Evolutionary conservation across 2,329 filamentous ascomycete genomes (phyloP).

Genomic region (Ascochyta koolunga): DNA sequence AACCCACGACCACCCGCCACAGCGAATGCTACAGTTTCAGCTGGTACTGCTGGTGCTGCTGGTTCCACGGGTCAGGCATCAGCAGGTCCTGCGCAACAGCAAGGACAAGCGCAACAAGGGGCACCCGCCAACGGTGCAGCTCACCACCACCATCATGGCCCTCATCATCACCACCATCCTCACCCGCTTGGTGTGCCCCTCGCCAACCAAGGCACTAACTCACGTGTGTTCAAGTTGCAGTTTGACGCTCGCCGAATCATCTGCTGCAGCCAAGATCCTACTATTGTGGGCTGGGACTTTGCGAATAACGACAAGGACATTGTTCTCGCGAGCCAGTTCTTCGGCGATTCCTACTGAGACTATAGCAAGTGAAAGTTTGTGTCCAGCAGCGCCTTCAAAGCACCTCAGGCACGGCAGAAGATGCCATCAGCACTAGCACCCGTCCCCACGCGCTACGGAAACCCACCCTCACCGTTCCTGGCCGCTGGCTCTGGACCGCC

Average conservation of each 20-base stretch:
- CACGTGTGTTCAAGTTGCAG: constrained; percentile 91
- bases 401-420: neutral
- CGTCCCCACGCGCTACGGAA: neutral
- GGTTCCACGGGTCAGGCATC: constrained; percentile 10
- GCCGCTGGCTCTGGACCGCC: constrained; percentile 1
- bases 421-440: neutral
- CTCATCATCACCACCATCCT: constrained; percentile 42
- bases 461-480: neutral
- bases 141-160: constrained; percentile 34
- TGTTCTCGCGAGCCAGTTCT: constrained; percentile 78
- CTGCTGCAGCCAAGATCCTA: constrained; percentile 88
- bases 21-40: constrained; percentile 7
- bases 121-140: constrained; percentile 24
- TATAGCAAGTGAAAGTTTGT: neutral
- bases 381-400: neutral
- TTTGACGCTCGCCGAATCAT: constrained; percentile 94
- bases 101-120: constrained; percentile 19
- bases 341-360: constrained; percentile 57
- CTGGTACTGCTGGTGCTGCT: constrained; percentile 6
- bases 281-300: constrained; percentile 98
- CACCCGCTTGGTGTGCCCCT: constrained; percentile 32
- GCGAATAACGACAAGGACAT: constrained; percentile 83
- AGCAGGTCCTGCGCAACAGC: constrained; percentile 19
- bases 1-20: constrained; percentile 11
- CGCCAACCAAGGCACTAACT: constrained; percentile 50